Conservation (phyloP, 2,329 filamentous ascomycete genomes). For the Zymoseptoria pseudotritici region DNA sequence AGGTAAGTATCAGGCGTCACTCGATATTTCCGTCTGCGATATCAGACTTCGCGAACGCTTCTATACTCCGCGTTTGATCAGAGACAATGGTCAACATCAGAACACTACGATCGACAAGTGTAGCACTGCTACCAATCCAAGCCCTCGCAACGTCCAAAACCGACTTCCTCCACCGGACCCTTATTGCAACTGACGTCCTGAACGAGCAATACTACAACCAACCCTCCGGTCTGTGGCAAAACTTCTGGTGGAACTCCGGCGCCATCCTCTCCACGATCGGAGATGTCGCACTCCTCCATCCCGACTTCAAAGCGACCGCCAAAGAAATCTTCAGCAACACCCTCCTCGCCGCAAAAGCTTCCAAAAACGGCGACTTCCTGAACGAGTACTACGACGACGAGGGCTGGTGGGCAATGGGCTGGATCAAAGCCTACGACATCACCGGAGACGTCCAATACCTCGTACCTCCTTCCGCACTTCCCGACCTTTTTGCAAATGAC, state of each 20-base stretch:
- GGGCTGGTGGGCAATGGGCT: slow-evolving; percentile 46
- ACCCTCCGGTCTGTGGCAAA: slow-evolving; percentile 14
- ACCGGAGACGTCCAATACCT: slow-evolving; percentile 40
- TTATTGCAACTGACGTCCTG: slow-evolving; percentile 11
- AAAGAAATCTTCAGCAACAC: slow-evolving; percentile 40
- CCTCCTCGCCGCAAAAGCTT: slow-evolving; percentile 18
- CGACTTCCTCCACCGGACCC: slow-evolving; percentile 3
- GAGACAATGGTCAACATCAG: neutral
- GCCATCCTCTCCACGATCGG: slow-evolving; percentile 58
- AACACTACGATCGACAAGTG: neutral
- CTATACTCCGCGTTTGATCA: neutral
- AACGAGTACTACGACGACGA: slow-evolving; percentile 47
- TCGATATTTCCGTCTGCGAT: neutral
- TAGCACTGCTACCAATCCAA: neutral
- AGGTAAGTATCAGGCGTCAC: neutral
- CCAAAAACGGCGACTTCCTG: slow-evolving; percentile 28
- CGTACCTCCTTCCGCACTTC: slow-evolving; percentile 31
- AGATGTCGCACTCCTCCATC: slow-evolving; percentile 42
- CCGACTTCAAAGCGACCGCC: slow-evolving; percentile 29
- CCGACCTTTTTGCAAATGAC: slow-evolving; percentile 33
- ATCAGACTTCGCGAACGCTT: neutral
- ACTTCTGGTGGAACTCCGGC: slow-evolving; percentile 68
- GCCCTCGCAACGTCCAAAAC: slow-evolving; percentile 2
- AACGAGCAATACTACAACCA: slow-evolving; percentile 10
- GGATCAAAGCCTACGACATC: slow-evolving; percentile 46